Evolutionary conservation across 202 grass and related monocot genomes (phyloP), one percentile per base, ranked within the genome.

Genomic region (Thinopyrum obtusiflorum): DNA sequence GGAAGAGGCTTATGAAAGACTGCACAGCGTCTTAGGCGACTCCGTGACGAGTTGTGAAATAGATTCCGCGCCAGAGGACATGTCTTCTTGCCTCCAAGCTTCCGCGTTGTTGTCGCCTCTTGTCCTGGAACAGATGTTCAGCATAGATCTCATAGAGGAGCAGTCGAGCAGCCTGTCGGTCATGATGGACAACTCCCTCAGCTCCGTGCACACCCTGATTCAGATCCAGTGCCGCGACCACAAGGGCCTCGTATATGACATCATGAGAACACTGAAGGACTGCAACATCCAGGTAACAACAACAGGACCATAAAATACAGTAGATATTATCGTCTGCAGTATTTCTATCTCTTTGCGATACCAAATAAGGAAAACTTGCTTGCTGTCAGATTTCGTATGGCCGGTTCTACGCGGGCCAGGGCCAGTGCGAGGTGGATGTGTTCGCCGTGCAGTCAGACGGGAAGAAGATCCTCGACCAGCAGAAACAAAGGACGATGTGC

Each of bases 241-340:
- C 59, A 97, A 94, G 82, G 94, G 90, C 35, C 77, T 97, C 68
- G 47, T 94, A 2, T 94, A 97, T 76, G 94, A 97, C 47, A 91
- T 97, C 85, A 89, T 97, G 92, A 89, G 90, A 71, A 97, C 94
- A 27, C 65, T 97, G 4, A 94, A 97, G 74, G 94, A 94, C 84
- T 90, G 86, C 77, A 89, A 89, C 79, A 94, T 94, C 75, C 94
- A 97, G 94, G 94, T 97, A 94, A 87, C 29, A 59, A 35, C 37
- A 82, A 20, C 7, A 74, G 17, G 39, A 91, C 20, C 27, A n/a
- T 78, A 68, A 80, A 69, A 68, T 2, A 26, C n/a, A n/a, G n/a
- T n/a, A n/a, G 26, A 40, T 44, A 44, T 42, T 5, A 24, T 24
- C 21, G 3, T 11, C 12, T 7, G 20, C 11, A 26, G 12, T 76